Conservation (phyloP, 495 filamentous ascomycete genomes). For the Penicillium antarcticum region DNA sequence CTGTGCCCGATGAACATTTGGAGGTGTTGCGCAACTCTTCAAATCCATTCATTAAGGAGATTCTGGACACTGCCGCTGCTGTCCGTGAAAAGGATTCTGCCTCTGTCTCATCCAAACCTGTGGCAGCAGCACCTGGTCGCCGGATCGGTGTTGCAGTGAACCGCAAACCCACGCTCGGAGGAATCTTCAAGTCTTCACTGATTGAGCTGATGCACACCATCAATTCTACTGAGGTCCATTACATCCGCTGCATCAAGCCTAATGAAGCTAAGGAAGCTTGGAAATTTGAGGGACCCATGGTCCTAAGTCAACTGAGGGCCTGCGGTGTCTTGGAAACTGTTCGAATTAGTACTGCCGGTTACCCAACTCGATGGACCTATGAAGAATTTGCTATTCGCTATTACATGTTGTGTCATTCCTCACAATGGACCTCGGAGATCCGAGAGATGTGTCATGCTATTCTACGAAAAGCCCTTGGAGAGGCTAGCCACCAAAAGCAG, state of each 20-base stretch:
- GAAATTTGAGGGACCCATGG: slow-evolving; percentile 99
- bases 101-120: slow-evolving; percentile 65
- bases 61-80: slow-evolving; percentile 78
- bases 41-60: slow-evolving; percentile 80
- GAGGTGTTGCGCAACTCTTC: slow-evolving; percentile 81
- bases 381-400: slow-evolving; percentile 97
- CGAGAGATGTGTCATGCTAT: slow-evolving; percentile 91
- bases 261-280: slow-evolving; percentile 96
- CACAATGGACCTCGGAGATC: slow-evolving; percentile 90
- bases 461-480: slow-evolving; percentile 82
- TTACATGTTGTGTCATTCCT: slow-evolving; percentile 95
- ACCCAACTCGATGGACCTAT: slow-evolving; percentile 98
- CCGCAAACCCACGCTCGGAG: slow-evolving; percentile 93
- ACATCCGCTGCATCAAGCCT: slow-evolving; percentile 99
- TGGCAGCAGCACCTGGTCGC: slow-evolving; percentile 63
- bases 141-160: slow-evolving; percentile 88
- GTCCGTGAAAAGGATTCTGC: slow-evolving; percentile 88
- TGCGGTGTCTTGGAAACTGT: slow-evolving; percentile 99
- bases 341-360: slow-evolving; percentile 95
- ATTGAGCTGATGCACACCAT: slow-evolving; percentile 99
- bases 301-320: slow-evolving; percentile 92
- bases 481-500: slow-evolving; percentile 69
- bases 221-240: slow-evolving; percentile 96
- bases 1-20: slow-evolving; percentile 97
- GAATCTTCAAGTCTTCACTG: slow-evolving; percentile 97